Evolutionary conservation across 2,329 filamentous ascomycete species (phyloP), one percentile per base, ranked within the genome.

Genomic region (Alternaria sp.): DNA sequence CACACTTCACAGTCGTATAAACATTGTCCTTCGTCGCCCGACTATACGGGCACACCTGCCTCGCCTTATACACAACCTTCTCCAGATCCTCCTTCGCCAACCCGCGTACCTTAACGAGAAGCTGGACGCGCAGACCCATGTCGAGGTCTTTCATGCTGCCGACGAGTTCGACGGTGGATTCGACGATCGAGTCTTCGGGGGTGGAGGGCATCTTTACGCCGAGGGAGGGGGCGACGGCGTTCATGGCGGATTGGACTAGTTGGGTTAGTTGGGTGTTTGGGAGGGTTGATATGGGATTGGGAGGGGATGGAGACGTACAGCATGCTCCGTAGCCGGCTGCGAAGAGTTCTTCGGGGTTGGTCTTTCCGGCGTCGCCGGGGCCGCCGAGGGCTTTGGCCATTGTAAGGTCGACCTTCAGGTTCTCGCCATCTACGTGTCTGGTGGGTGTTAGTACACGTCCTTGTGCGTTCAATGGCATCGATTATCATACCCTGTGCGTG

Each of bases 321-420:
- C 82, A 84, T 9, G 83, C 81, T 25, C 82, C 83, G 62, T 83
- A 84, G 21, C 82, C 82, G 1, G 82, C 82, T 1, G 83, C 82
- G 62, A 84, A 84, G 2, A 85, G 79, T 65, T 84, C 83, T 71
- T 84, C 83, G 0, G 71, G 71, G 23, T 73, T 80, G 7, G 83
- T 83, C 83, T 83, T 84, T 60, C 80, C 67, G 1, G 54, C 47
- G 21, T 72, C 70, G 69, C 78, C 74, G 81, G 85, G 44, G 74
- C 82, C 82, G 44, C 81, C 81, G 12, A 84, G 77, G 1, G 76
- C 77, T 67, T 82, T 83, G 59, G 81, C 77, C 82, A 83, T 83
- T 17, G 79, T 79, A 1, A 83, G 77, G 30, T 82, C 79, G 11
- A 80, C 64, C 19, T 75, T 73, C 44, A 80, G 72, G 61, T 76